A percentile compares a stretch with the other conserved stretches of the same genome.
phyloP scores from a whole-genome alignment of 176 grass and related monocot species.

The Puya raimondii region DNA sequence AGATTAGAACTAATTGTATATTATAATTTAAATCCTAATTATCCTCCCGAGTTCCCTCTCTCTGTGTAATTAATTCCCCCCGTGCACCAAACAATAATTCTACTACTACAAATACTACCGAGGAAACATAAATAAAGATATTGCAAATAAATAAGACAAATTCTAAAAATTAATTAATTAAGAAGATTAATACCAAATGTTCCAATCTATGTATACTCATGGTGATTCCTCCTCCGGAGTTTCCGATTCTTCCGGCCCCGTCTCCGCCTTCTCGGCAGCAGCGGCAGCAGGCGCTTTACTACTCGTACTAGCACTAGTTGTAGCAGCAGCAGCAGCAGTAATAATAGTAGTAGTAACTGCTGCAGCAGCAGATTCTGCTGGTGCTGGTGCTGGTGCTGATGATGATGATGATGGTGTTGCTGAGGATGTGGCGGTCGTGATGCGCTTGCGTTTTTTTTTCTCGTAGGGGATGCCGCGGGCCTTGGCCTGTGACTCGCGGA shows the following conservation, averaged over 20 bases:
- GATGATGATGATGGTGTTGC: neutral
- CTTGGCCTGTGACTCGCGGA: conserved; percentile 69
- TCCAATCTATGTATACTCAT: too few species aligned
- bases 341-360: neutral
- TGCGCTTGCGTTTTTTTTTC: conserved; percentile 80
- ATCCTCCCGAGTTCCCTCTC: too few species aligned
- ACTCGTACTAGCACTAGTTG: neutral
- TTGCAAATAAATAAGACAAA: too few species aligned
- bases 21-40: too few species aligned
- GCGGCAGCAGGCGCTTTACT: neutral
- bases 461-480: conserved; percentile 78
- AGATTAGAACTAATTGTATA: too few species aligned
- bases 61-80: too few species aligned
- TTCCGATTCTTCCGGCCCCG: neutral
- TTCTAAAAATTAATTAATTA: too few species aligned
- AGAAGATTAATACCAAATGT: too few species aligned
- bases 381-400: neutral
- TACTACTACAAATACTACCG: too few species aligned
- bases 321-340: neutral
- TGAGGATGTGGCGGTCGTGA: neutral
- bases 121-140: too few species aligned
- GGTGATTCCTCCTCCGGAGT: too few species aligned
- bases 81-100: too few species aligned
- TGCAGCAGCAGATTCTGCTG: neutral
- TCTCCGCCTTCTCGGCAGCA: neutral